Percentiles rank a stretch among this genome's conserved stretches.
phyloP scores from a whole-genome alignment of 768 basidiomycete species.

The Auriscalpium orientale region DNA sequence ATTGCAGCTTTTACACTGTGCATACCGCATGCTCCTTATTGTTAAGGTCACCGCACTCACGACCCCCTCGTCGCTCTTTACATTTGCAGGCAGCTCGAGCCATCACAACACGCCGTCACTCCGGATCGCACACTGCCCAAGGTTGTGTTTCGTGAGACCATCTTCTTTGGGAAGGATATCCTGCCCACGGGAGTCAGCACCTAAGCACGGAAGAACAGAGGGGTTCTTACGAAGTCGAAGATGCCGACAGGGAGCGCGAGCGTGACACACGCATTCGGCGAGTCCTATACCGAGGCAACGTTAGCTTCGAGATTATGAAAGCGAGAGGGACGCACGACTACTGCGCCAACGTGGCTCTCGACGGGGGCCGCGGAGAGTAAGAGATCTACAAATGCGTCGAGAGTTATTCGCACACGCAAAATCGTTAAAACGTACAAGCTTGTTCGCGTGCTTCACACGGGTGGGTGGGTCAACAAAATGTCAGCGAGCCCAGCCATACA shows the following conservation, averaged over 20 bases:
- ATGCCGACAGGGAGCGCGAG: constrained; percentile 70
- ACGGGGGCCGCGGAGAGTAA: constrained; percentile 63
- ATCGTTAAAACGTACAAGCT: constrained; percentile 39
- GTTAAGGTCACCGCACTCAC: no score
- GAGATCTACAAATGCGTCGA: constrained; percentile 36
- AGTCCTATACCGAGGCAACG: constrained; percentile 37
- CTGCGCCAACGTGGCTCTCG: constrained; percentile 61
- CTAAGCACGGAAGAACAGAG: not conserved
- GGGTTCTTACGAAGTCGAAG: constrained; percentile 52
- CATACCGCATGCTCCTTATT: no score
- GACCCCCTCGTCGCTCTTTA: no score
- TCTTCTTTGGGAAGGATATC: constrained; percentile 62
- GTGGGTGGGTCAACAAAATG: not conserved
- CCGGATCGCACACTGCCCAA: constrained; percentile 60
- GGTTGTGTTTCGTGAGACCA: constrained; percentile 49
- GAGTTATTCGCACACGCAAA: not conserved
- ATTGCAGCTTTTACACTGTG: no score
- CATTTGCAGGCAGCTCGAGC: no score
- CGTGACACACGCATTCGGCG: constrained; percentile 73
- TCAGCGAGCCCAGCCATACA: not conserved
- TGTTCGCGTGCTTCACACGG: constrained; percentile 57
- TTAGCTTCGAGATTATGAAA: not conserved
- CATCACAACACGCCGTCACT: constrained; percentile 49
- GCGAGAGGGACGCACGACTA: constrained; percentile 43
- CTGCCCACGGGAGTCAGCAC: constrained; percentile 24